Conservation (phyloP, 1,139 yeast species). For the Candida tunisiensis region DNA sequence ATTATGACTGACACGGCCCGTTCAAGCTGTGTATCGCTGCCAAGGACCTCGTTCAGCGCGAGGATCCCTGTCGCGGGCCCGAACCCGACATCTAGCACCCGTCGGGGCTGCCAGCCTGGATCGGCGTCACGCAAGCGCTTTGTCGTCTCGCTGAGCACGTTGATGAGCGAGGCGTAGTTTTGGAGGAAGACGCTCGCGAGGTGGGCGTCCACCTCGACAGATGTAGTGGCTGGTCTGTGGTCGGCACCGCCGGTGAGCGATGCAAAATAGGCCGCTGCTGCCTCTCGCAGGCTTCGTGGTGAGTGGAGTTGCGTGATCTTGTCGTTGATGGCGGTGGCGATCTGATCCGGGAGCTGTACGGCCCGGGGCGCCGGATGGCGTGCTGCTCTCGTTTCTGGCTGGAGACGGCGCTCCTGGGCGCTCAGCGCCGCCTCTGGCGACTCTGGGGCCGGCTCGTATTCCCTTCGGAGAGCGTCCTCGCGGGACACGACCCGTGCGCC, state of each 20-base stretch:
- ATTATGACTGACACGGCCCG: constrained; percentile 57
- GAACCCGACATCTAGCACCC: constrained; percentile 64
- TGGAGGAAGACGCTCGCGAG: constrained; percentile 75
- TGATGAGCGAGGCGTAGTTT: constrained; percentile 58
- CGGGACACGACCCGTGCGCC: too few species aligned
- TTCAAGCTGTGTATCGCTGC: constrained; percentile 29
- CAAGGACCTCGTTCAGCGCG: constrained; percentile 73
- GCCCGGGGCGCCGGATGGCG: too few species aligned
- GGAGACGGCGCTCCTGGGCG: too few species aligned
- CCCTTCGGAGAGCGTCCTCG: too few species aligned
- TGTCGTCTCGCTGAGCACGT: constrained; percentile 51
- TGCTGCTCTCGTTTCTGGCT: too few species aligned
- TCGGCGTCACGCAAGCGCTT: constrained; percentile 29
- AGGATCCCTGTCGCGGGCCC: constrained; percentile 93
- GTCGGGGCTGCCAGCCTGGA: constrained; percentile 53
- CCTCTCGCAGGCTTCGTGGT: constrained; percentile 12
- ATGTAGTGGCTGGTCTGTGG: constrained; percentile 19
- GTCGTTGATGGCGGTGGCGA: constrained; percentile 8
- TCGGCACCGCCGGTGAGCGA: constrained; percentile 10
- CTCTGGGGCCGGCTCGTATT: too few species aligned
- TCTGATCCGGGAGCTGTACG: constrained; percentile 5
- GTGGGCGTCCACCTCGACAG: constrained; percentile 63
- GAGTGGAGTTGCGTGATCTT: constrained; percentile 5
- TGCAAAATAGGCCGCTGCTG: constrained; percentile 11
- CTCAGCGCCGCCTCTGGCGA: too few species aligned